A percentile compares a stretch with the other conserved stretches of the same genome.
Conservation (phyloP, 2,329 filamentous ascomycete species). For the Zymoseptoria tritici region DNA sequence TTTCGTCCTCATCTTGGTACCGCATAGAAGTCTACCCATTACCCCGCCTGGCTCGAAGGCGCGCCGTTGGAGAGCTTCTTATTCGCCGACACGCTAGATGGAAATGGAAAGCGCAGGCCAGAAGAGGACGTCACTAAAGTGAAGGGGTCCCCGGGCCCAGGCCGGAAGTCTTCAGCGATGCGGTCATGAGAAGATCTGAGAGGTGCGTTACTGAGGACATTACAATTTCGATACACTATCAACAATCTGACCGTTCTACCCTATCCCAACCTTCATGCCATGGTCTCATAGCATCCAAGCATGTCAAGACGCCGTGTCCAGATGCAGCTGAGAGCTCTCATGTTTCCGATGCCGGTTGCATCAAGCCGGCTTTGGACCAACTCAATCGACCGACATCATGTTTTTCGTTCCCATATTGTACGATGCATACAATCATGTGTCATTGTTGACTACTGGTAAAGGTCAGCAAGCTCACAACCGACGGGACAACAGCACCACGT, state of each 20-base stretch:
- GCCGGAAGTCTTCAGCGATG: background rate
- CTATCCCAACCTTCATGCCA: conserved; percentile 4
- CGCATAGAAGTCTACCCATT: background rate
- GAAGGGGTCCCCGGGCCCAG: background rate
- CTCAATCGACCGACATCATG: background rate
- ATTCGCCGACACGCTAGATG: background rate
- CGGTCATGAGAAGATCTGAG: background rate
- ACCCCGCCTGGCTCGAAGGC: background rate
- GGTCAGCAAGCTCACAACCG: background rate
- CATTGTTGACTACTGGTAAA: background rate
- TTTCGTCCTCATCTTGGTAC: background rate
- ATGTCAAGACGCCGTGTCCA: conserved; percentile 6
- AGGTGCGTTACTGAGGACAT: background rate
- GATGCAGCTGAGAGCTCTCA: background rate
- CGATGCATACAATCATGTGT: background rate
- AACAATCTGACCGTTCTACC: conserved; percentile 12
- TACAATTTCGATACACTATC: conserved; percentile 6
- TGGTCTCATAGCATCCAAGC: conserved; percentile 5
- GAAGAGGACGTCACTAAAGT: background rate
- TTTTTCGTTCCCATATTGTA: background rate
- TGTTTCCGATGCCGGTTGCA: background rate
- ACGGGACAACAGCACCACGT: background rate
- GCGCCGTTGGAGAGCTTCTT: background rate
- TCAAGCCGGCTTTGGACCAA: background rate
- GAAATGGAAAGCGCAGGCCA: background rate